phyloP scores from a whole-genome alignment of 129 eudicot species.

The Flaveria linearis region DNA sequence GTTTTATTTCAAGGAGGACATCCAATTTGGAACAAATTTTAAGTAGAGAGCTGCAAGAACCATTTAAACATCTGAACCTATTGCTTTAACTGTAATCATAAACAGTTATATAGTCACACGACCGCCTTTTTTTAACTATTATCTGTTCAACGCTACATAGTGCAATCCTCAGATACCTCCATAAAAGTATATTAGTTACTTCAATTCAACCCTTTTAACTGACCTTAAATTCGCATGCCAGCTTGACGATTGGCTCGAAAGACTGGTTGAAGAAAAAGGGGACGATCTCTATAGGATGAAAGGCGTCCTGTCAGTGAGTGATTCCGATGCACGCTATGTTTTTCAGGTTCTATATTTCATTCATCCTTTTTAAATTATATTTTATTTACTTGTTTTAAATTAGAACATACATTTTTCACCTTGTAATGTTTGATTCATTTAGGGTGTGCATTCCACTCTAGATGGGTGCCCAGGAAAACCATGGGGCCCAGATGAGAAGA shows the following conservation, averaged over 20 bases:
- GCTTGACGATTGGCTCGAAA: conserved; percentile 99
- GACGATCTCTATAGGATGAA: conserved; percentile 92
- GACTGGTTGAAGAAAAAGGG: conserved; percentile 85
- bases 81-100: background rate
- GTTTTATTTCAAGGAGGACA: background rate
- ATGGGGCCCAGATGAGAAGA: conserved; percentile 83
- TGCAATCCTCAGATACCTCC: background rate
- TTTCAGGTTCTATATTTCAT: conserved; percentile 59
- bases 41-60: background rate
- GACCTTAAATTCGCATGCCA: conserved; percentile 23
- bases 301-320: conserved; percentile 79
- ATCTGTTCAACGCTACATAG: background rate
- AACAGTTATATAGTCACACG: background rate
- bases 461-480: conserved; percentile 90
- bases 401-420: background rate
- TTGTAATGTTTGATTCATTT: conserved; percentile 11
- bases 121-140: background rate
- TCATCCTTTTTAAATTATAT: background rate
- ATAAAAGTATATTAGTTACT: background rate
- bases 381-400: background rate
- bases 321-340: conserved; percentile 74
- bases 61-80: background rate
- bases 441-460: conserved; percentile 89
- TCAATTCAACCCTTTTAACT: conserved; percentile 1
- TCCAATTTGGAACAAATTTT: background rate